phyloP scores from a whole-genome alignment of 768 basidiomycete species.

The Lentinula guzmanii region DNA sequence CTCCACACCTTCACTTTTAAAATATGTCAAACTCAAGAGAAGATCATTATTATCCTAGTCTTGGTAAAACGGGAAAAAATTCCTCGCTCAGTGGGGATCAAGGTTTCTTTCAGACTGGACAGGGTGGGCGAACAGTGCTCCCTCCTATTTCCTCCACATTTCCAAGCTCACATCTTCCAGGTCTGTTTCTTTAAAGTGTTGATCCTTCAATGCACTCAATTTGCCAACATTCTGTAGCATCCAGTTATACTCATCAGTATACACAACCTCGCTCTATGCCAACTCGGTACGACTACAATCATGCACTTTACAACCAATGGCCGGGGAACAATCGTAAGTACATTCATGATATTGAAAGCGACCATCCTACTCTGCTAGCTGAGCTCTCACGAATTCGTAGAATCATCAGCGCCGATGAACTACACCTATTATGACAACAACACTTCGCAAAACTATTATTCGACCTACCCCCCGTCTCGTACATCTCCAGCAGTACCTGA shows the following conservation, averaged over 20 bases:
- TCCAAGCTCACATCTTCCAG: constrained; percentile 89
- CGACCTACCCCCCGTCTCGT: constrained; percentile 23
- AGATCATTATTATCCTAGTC: constrained; percentile 63
- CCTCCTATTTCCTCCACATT: constrained; percentile 80
- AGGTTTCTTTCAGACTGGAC: constrained; percentile 70
- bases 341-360: constrained; percentile 12
- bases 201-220: constrained; percentile 49
- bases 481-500: constrained; percentile 26
- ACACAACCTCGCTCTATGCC: constrained; percentile 62
- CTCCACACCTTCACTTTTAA: constrained; percentile 32
- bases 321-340: constrained; percentile 26
- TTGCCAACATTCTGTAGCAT: constrained; percentile 53
- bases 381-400: constrained; percentile 9
- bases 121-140: constrained; percentile 87
- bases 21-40: constrained; percentile 70
- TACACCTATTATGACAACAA: constrained; percentile 20
- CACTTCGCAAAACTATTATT: constrained; percentile 18
- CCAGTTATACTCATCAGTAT: constrained; percentile 54
- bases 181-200: constrained; percentile 61
- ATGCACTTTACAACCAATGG: constrained; percentile 45
- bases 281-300: constrained; percentile 49
- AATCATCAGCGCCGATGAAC: constrained; percentile 22
- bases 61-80: constrained; percentile 63
- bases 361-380: neutral
- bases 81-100: constrained; percentile 56